Evolutionary conservation across 768 basidiomycete genomes (phyloP), one percentile per base, ranked within the genome.

Genomic region (Psilocybe cubensis): DNA sequence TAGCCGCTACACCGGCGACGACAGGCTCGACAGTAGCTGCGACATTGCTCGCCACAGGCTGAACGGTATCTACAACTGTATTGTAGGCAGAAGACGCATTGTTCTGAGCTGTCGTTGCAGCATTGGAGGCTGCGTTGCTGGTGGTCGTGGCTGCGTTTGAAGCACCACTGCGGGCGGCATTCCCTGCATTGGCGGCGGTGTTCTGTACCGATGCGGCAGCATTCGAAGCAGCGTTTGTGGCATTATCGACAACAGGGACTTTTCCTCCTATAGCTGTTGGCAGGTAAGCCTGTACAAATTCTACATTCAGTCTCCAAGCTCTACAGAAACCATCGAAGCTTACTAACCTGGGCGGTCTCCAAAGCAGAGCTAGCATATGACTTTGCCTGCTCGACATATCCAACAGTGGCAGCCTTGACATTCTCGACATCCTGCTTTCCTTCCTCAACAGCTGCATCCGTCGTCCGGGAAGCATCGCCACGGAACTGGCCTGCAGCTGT

Each of bases 361-460:
- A 69, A 29, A 7, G 63, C 66, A 38, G 58, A 58, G 35, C 46
- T 53, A 11, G 82, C 84, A 2, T 83, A 47, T 6, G 66, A 69
- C 69, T 81, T 86, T 1, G 82, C 86, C 61, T 85, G 80, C 21
- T 84, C 80, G 5, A 87, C 68, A 61, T 86, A 86, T 0, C 74
- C 73, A 5, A 74, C 72, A 25, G 79, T 79, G 1, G 76, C 65
- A 3, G 75, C 76, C 63, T 81, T 80, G 0, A 75, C 76, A 11
- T 72, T 68, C 6, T 79, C 76, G 1, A 88, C 75, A 56, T 83
- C 79, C 5, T 70, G 68, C 60, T 83, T 75, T 3, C 87, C 87
- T 63, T 89, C 78, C 0, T 74, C 73, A n/a, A 82, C 83, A 18
- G 86, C 88, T 31, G 61, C 53, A 10, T 85, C 70, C 1, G 82